Base-by-base conservation (phyloP, 768 basidiomycete species). In the Amanita pallidorosea region DNA sequence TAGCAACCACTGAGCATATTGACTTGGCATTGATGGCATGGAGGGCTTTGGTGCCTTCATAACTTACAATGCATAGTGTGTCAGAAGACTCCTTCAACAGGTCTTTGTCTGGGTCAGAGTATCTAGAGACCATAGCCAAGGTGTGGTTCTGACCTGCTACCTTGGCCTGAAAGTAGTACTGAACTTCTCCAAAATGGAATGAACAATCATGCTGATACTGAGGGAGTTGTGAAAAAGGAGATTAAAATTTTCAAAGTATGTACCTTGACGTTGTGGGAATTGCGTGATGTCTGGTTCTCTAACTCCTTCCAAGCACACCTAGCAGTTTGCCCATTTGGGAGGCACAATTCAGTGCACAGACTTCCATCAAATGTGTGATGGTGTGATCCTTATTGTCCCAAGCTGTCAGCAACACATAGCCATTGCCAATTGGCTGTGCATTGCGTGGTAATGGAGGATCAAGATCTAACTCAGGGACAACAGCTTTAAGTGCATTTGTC, bases 321-420 rank as follows among this genome's bases (percentile, higher is more conserved):
- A 11, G 54, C 54, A 9, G 55, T 57, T 42, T 59, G 56, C 27
- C 61, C 58, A 51, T 53, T 62, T 9, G 58, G 60, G 12, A 61
- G 52, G 29, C 23, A 45, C 2, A 61, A 27, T 7, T 49, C 25
- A 49, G 29, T 15, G 48, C 48, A 23, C 5, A 7, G 22, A 46
- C 41, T 9, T 42, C 22, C 40, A 27, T 42, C 48, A 1, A 37
- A 49, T 49, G 37, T 27, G 22, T 27, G 29, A 49, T 42, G 18
- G 25, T 27, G 48, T 40, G 36, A 27, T 40, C 27, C 22, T 23
- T 49, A 25, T 42, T 5, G 7, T 38, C 36, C 27, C 22, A 23
- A 31, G 48, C 48, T 33, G 22, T 38, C 11, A 49, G 36, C 36
- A 49, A 27, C 40, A 42, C 17, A 17, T 40, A 49, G 22, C 48